Base-by-base conservation (phyloP, 2,329 filamentous ascomycete species). In the Zasmidium citrigriseum region DNA sequence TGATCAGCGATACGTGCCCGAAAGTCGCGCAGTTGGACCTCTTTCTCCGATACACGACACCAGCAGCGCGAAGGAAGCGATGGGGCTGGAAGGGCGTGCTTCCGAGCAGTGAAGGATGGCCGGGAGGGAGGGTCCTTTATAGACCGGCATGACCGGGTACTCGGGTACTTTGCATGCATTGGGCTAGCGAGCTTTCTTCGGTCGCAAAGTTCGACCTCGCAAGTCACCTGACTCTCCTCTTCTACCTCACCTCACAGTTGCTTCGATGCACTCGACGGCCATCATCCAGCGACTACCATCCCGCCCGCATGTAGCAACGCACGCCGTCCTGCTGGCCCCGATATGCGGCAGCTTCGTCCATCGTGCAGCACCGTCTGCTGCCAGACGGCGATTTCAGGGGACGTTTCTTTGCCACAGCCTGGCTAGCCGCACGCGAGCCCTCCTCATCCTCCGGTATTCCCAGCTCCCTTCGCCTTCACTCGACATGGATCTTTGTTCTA, bases 401-500 rank as follows among this genome's bases (percentile, higher is more conserved):
- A 23, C 50, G 50, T 52, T 45, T 34, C 22, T 21, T 50, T 20
- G 16, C 22, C 49, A 21, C 50, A 14, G 44, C 53, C 47, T 45
- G 24, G 44, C 16, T 41, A 41, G 7, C 34, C 34, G 34, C 34
- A 41, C 55, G 11, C 34, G 47, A 18, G 25, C 23, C 23, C 24
- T 34, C 24, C 50, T n/a, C 48, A n/a, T 51, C n/a, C 7, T 52
- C 2, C 50, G 50, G 50, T 52, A 52, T n/a, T 14, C 9, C n/a
- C 41, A 46, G 29, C 22, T 18, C 18, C 44, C 34, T 41, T 16
- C 34, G 45, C n/a, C 41, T 38, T 29, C 18, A 48, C 41, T 49
- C 18, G 18, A 24, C 50, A 55, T 55, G 57, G 38, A 59, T 55
- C 12, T 41, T n/a, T 41, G 47, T 24, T 47, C 54, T 50, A 47